Percentiles rank a stretch among this genome's conserved stretches.
These are phyloP conservation scores for Sporopachydermia cereana DNA, from an alignment of 1,139 yeast genomes.

Conservation along the genomic window DNA sequence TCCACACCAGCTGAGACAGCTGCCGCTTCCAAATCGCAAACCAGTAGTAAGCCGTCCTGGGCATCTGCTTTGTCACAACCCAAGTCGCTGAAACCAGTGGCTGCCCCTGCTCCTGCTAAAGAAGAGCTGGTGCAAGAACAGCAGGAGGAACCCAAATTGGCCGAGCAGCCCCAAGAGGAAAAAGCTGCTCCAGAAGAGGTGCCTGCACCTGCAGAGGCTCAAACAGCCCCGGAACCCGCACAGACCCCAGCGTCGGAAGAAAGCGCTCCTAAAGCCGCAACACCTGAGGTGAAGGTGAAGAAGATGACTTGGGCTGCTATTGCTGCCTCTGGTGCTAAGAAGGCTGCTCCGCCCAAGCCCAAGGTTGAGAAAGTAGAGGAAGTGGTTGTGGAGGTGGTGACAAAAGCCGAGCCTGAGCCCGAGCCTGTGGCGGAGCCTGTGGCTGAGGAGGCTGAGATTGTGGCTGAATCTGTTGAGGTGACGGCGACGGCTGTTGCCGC, in stretches of 20 bases:
- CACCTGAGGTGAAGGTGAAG: conserved; percentile 10
- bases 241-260: conserved; percentile 9
- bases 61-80: conserved; percentile 17
- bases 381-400: conserved; percentile 17
- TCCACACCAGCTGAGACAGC: conserved; percentile 8
- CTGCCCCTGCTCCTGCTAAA: conserved; percentile 11
- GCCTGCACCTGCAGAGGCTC: conserved; percentile 9
- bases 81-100: conserved; percentile 11
- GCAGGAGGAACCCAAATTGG: no score
- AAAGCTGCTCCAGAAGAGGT: not conserved
- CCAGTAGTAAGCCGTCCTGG: conserved; percentile 15
- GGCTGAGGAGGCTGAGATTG: conserved; percentile 13
- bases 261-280: conserved; percentile 11
- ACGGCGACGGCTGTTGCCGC: conserved; percentile 9
- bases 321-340: conserved; percentile 23
- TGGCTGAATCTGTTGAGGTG: conserved; percentile 13
- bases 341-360: conserved; percentile 13
- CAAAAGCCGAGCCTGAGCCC: conserved; percentile 18
- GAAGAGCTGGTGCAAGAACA: not conserved
- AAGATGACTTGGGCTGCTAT: conserved; percentile 30
- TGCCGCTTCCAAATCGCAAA: not conserved
- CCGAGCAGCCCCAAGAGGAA: conserved; percentile 2
- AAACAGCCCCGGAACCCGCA: conserved; percentile 10
- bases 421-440: conserved; percentile 13
- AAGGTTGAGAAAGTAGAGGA: conserved; percentile 18